These are phyloP conservation scores for Pichia manshurica DNA, from an alignment of 805 yeast species.

Conservation along the genomic window DNA sequence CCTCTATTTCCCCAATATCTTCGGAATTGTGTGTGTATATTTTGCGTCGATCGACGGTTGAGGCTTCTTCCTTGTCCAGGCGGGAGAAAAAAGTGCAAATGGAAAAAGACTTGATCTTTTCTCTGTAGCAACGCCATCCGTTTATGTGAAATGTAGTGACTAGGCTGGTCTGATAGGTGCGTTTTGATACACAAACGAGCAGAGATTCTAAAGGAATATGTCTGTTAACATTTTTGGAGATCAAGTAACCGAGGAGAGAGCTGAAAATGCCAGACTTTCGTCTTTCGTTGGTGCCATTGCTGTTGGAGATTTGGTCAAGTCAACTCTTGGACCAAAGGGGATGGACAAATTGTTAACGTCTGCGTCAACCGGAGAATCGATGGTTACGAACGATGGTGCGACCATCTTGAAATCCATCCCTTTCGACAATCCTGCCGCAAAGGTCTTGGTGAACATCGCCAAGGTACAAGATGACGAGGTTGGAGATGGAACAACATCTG, in stretches of 20 bases:
- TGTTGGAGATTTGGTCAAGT: conserved; percentile 93
- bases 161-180: too few species aligned
- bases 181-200: too few species aligned
- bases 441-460: conserved; percentile 87
- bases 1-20: too few species aligned
- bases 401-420: conserved; percentile 92
- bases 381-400: conserved; percentile 98
- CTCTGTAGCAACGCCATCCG: too few species aligned
- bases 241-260: conserved; percentile 95
- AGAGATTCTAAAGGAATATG: too few species aligned
- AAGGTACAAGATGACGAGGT: conserved; percentile 98
- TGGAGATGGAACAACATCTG: conserved; percentile 98
- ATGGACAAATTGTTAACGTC: conserved; percentile 94
- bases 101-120: too few species aligned
- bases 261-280: conserved; percentile 95
- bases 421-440: conserved; percentile 95
- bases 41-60: too few species aligned
- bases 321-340: conserved; percentile 96
- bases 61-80: too few species aligned
- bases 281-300: conserved; percentile 99
- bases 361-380: conserved; percentile 67
- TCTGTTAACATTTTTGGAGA: conserved; percentile 94
- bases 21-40: too few species aligned
- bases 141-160: too few species aligned
- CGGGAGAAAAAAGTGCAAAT: too few species aligned